These are phyloP conservation scores for Phytophthora fragariaefolia DNA, from an alignment of 352 stramenopile species.

Conservation along the genomic window DNA sequence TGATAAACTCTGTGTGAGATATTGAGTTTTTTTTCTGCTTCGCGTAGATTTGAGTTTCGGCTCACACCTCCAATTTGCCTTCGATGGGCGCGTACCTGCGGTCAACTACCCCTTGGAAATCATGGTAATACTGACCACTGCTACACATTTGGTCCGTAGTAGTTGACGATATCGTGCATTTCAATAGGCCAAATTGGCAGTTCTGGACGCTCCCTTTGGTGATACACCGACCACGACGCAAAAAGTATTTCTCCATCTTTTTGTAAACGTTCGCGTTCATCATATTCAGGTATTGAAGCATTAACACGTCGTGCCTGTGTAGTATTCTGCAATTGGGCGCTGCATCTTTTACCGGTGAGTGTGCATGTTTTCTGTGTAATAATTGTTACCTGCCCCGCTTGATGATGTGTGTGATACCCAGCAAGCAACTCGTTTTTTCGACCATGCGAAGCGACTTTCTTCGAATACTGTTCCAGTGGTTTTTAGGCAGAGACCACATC, in stretches of 20 bases:
- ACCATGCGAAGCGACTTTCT: constrained; percentile 45
- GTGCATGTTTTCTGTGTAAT: not conserved
- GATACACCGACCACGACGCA: constrained; percentile 6
- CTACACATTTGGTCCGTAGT: not conserved
- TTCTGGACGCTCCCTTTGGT: constrained; percentile 21
- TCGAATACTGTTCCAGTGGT: constrained; percentile 43
- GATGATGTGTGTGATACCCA: too few species aligned
- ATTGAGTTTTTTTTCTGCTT: constrained; percentile 4
- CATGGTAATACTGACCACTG: constrained; percentile 30
- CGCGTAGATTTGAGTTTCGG: constrained; percentile 46
- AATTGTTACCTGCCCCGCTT: not conserved
- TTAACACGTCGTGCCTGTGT: constrained; percentile 6
- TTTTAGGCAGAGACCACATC: constrained; percentile 27
- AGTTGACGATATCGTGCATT: constrained; percentile 1
- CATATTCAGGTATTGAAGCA: not conserved
- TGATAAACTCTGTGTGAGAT: too few species aligned
- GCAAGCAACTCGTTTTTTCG: constrained; percentile 39
- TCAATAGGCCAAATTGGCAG: constrained; percentile 31
- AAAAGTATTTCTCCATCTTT: constrained; percentile 5
- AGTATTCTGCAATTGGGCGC: constrained; percentile 29
- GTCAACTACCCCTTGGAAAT: constrained; percentile 55
- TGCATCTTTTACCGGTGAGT: constrained; percentile 35
- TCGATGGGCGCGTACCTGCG: constrained; percentile 47
- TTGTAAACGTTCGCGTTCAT: not conserved
- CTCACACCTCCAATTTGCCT: constrained; percentile 57